Percentiles rank a stretch among this genome's conserved stretches.
Conservation (phyloP, 2,329 filamentous ascomycete genomes). For the Stemphylium vesicarium region DNA sequence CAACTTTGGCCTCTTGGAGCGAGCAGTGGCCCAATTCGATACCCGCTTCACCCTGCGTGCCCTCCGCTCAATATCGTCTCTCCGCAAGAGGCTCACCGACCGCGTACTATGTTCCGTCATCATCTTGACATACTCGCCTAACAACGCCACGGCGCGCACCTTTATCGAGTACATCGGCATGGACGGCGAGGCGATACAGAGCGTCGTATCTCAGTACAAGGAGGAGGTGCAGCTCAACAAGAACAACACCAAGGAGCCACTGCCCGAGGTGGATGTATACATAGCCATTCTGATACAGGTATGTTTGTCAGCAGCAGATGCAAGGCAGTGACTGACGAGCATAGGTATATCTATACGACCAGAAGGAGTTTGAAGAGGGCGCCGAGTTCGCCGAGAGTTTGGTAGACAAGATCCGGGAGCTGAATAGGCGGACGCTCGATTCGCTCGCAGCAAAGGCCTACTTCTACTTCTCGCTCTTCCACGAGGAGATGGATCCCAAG, state of each 20-base stretch:
- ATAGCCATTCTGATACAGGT: slow-evolving; percentile 73
- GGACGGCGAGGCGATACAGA: slow-evolving; percentile 68
- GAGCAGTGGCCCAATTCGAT: slow-evolving; percentile 91
- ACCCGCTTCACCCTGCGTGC: slow-evolving; percentile 93
- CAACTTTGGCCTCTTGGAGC: slow-evolving; percentile 90
- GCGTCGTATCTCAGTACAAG: slow-evolving; percentile 58
- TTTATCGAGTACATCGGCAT: slow-evolving; percentile 74
- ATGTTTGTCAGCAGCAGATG: slow-evolving; percentile 10
- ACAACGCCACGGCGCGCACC: slow-evolving; percentile 70
- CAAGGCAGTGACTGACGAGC: slow-evolving; percentile 18
- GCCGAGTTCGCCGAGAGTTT: slow-evolving; percentile 84
- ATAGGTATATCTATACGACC: slow-evolving; percentile 88
- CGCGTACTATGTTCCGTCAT: slow-evolving; percentile 83
- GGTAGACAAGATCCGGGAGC: slow-evolving; percentile 80
- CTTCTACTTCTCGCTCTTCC: slow-evolving; percentile 97
- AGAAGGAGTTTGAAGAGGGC: slow-evolving; percentile 79
- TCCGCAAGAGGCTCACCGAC: slow-evolving; percentile 87
- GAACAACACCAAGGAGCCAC: slow-evolving; percentile 71
- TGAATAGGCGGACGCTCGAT: slow-evolving; percentile 94
- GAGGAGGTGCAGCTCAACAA: slow-evolving; percentile 71
- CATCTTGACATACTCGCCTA: slow-evolving; percentile 76
- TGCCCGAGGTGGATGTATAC: slow-evolving; percentile 89
- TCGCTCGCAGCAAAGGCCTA: slow-evolving; percentile 94
- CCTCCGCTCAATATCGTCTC: slow-evolving; percentile 90
- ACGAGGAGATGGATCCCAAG: slow-evolving; percentile 85